A percentile compares a stretch with the other conserved stretches of the same genome.
phyloP scores from a whole-genome alignment of 2,329 filamentous ascomycete genomes.

The Epichloe gansuensis region DNA sequence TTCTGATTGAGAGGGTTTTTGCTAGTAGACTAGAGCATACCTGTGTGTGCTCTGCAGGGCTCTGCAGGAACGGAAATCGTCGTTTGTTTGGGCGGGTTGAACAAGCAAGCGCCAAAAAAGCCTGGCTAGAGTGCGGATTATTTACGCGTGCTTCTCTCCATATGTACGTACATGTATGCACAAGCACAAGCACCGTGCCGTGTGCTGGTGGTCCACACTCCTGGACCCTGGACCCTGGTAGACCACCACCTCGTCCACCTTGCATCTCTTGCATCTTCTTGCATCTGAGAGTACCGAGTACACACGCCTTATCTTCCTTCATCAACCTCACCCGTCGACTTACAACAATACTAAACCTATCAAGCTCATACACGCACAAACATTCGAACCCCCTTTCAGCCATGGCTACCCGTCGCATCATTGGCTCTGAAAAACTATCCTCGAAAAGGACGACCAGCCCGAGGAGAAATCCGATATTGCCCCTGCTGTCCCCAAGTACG shows the following conservation, averaged over 20 bases:
- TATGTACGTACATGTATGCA: no score
- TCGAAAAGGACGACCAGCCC: slow-evolving; percentile 45
- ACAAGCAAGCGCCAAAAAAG: neutral
- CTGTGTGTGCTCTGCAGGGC: neutral
- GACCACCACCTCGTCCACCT: no score
- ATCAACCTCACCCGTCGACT: neutral
- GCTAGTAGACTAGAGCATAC: neutral
- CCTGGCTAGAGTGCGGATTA: neutral
- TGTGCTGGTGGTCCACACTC: no score
- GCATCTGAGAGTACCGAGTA: neutral
- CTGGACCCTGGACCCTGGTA: no score
- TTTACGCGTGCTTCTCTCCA: no score
- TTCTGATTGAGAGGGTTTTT: neutral
- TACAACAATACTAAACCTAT: neutral
- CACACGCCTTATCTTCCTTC: no score
- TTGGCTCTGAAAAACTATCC: slow-evolving; percentile 50
- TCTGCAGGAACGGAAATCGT: neutral
- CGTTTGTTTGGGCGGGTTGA: neutral
- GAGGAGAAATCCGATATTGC: slow-evolving; percentile 56
- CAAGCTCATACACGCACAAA: neutral
- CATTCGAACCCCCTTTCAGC: slow-evolving; percentile 8
- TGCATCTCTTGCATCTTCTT: no score
- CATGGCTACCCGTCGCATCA: slow-evolving; percentile 61
- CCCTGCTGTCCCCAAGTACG: slow-evolving; percentile 71
- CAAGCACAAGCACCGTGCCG: no score